Percentiles rank a stretch among this genome's conserved stretches.
phyloP scores from a whole-genome alignment of 768 basidiomycete species.

The Tulasnella sp. region DNA sequence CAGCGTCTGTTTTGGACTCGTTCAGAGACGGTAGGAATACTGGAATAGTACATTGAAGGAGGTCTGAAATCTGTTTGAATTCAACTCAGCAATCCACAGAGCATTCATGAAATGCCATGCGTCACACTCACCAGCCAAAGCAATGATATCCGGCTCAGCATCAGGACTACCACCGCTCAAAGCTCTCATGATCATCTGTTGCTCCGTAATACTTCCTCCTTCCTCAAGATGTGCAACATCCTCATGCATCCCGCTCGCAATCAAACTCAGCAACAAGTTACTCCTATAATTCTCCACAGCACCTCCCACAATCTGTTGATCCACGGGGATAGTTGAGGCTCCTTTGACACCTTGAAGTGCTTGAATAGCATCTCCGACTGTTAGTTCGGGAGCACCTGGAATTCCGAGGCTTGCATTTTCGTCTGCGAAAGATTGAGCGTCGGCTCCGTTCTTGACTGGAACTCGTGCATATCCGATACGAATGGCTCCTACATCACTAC shows the following conservation, averaged over 20 bases:
- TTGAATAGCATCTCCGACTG: constrained; percentile 78
- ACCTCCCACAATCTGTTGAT: constrained; percentile 85
- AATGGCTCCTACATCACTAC: constrained; percentile 91
- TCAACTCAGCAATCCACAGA: background rate
- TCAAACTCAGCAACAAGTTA: constrained; percentile 80
- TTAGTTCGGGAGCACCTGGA: constrained; percentile 72
- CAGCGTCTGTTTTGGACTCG: constrained; percentile 73
- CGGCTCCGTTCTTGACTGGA: constrained; percentile 66
- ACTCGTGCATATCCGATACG: constrained; percentile 96
- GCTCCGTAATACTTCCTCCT: constrained; percentile 67
- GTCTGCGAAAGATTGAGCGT: constrained; percentile 30
- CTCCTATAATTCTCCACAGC: constrained; percentile 90
- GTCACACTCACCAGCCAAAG: constrained; percentile 62
- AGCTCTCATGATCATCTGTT: constrained; percentile 95
- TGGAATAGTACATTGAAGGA: constrained; percentile 91
- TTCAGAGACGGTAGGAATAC: constrained; percentile 82
- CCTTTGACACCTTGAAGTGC: constrained; percentile 80
- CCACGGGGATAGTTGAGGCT: constrained; percentile 81
- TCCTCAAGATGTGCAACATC: constrained; percentile 38
- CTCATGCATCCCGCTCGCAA: constrained; percentile 58
- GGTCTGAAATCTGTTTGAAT: constrained; percentile 68
- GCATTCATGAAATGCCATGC: background rate
- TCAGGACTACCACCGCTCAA: constrained; percentile 63
- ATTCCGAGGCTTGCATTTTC: constrained; percentile 45
- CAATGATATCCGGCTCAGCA: constrained; percentile 72